phyloP scores from a whole-genome alignment of 306 rosid genomes.

The Trifolium repens region DNA sequence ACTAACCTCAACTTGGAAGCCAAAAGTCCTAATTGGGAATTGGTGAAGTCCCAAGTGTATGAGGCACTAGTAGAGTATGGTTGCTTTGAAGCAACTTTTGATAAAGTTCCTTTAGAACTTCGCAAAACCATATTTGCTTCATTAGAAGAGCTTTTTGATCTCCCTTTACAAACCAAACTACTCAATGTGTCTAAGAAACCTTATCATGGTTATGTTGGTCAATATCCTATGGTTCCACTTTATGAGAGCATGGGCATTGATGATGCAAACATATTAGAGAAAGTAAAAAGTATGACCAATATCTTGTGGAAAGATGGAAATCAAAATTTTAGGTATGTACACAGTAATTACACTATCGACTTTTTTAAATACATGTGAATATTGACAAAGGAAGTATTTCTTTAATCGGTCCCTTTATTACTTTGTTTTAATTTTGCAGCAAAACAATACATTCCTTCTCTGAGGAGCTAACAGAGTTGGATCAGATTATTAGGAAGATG shows the following conservation, averaged over 20 bases:
- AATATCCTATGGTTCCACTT: conserved; percentile 64
- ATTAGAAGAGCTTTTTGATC: conserved; percentile 67
- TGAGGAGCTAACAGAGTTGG: conserved; percentile 58
- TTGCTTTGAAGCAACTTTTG: conserved; percentile 68
- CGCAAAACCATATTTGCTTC: conserved; percentile 46
- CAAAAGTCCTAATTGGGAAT: conserved; percentile 58
- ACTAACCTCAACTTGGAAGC: conserved; percentile 38
- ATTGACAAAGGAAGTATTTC: no score
- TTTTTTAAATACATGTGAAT: no score
- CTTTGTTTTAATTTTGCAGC: conserved; percentile 43
- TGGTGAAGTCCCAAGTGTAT: conserved; percentile 59
- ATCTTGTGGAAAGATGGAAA: conserved; percentile 70
- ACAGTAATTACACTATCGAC: no score
- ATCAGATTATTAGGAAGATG: conserved; percentile 74
- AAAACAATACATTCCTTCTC: conserved; percentile 59
- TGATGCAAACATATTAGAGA: conserved; percentile 46
- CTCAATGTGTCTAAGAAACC: conserved; percentile 63
- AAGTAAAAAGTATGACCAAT: conserved; percentile 51
- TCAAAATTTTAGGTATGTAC: conserved; percentile 55
- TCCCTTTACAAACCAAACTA: conserved; percentile 70
- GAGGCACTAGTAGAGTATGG: conserved; percentile 70
- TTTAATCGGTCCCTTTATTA: not conserved
- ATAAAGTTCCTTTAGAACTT: conserved; percentile 53
- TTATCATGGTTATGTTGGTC: conserved; percentile 72
- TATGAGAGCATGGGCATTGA: conserved; percentile 72